Conservation (phyloP, 1,284 basidiomycete genomes). For the Trametes polyzona region DNA sequence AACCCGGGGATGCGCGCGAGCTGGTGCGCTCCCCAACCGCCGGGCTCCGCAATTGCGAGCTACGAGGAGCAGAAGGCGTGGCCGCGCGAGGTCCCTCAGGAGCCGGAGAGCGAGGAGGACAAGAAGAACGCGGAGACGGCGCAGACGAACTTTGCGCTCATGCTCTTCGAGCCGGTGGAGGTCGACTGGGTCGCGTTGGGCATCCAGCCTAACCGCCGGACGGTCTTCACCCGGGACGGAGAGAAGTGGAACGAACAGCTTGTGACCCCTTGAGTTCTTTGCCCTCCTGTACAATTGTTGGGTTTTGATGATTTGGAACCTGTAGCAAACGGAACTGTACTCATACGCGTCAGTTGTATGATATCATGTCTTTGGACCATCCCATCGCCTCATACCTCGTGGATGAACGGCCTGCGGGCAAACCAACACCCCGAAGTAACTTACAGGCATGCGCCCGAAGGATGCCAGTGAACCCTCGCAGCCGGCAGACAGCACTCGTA, state of each 20-base stretch:
- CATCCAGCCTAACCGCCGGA: conserved; percentile 57
- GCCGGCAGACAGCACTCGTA: too few relatives aligned
- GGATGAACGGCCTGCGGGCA: too few relatives aligned
- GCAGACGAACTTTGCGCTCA: conserved; percentile 62
- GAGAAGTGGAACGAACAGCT: conserved; percentile 55
- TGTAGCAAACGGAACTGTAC: not conserved
- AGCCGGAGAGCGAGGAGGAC: conserved; percentile 46
- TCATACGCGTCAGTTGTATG: too few relatives aligned
- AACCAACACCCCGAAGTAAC: too few relatives aligned
- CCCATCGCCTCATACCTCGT: too few relatives aligned
- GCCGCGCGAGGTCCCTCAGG: conserved; percentile 49
- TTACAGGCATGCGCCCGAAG: too few relatives aligned
- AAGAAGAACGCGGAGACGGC: conserved; percentile 51
- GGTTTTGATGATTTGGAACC: not conserved
- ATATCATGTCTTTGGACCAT: too few relatives aligned
- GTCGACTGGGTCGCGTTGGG: conserved; percentile 67
- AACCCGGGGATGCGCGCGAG: conserved; percentile 61
- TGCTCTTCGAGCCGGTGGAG: conserved; percentile 64
- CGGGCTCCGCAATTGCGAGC: conserved; percentile 54
- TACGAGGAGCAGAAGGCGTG: conserved; percentile 60
- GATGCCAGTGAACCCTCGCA: too few relatives aligned
- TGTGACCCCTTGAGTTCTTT: conserved; percentile 53
- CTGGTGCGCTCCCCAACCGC: conserved; percentile 60
- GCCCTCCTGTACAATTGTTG: not conserved
- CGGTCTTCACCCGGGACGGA: conserved; percentile 47